These are phyloP conservation scores for Recurvomyces mirabilis DNA, from an alignment of 495 filamentous ascomycete species.

Conservation along the genomic window DNA sequence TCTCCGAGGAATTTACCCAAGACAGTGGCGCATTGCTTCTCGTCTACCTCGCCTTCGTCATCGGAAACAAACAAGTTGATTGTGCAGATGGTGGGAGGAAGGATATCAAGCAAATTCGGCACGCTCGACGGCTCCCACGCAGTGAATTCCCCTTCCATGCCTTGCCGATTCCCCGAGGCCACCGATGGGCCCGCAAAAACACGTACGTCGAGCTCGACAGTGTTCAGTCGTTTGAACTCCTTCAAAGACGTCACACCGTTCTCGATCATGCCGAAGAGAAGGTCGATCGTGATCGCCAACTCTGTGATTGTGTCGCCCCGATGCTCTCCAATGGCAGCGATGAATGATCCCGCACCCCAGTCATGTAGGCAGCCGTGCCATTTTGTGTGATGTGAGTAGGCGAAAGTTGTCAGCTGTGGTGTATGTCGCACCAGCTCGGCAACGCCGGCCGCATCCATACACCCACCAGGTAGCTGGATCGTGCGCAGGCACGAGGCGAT, in stretches of 20 bases:
- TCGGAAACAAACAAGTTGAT: too few species aligned
- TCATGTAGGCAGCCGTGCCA: constrained; percentile 17
- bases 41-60: too few species aligned
- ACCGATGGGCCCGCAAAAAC: too few species aligned
- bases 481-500: neutral
- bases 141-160: too few species aligned
- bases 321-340: constrained; percentile 27
- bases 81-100: too few species aligned
- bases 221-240: constrained; percentile 28
- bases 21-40: too few species aligned
- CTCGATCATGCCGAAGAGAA: constrained; percentile 24
- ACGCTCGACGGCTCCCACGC: too few species aligned
- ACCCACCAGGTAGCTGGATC: constrained; percentile 21
- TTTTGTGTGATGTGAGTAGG: constrained; percentile 26
- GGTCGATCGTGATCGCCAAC: constrained; percentile 25
- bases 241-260: constrained; percentile 30
- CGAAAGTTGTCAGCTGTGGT: constrained; percentile 27
- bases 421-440: constrained; percentile 31
- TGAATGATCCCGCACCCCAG: constrained; percentile 33
- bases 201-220: constrained; percentile 18
- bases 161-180: too few species aligned
- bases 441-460: constrained; percentile 29
- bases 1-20: too few species aligned
- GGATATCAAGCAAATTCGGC: too few species aligned
- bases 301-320: constrained; percentile 30